phyloP scores from a whole-genome alignment of 1,284 basidiomycete species.

The Malassezia slooffiae region DNA sequence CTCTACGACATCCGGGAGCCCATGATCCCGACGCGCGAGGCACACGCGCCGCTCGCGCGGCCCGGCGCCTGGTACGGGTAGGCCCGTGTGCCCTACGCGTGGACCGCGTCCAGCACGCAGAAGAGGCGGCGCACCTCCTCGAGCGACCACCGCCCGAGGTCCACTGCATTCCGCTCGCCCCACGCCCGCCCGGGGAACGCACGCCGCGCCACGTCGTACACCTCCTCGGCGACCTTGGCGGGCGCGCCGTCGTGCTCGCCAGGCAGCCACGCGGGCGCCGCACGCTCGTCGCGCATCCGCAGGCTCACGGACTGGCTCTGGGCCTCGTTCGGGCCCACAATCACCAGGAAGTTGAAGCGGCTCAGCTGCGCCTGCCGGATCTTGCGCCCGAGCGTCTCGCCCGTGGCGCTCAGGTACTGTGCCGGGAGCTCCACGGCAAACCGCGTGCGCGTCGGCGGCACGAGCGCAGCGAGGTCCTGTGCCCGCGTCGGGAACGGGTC shows the following conservation, averaged over 20 bases:
- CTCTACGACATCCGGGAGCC: constrained; percentile 61
- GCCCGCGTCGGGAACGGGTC: constrained; percentile 5
- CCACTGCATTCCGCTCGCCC: neutral
- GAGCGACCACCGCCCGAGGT: constrained; percentile 21
- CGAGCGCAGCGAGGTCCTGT: constrained; percentile 2
- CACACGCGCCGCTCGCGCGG: neutral
- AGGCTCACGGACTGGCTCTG: constrained; percentile 26
- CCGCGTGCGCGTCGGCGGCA: constrained; percentile 11
- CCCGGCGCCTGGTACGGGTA: constrained; percentile 5
- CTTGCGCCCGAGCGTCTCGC: constrained; percentile 31
- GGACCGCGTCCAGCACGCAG: constrained; percentile 18
- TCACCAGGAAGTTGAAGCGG: constrained; percentile 36
- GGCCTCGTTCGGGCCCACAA: constrained; percentile 39
- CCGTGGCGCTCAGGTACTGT: constrained; percentile 15
- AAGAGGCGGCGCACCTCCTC: constrained; percentile 19
- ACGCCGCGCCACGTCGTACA: neutral
- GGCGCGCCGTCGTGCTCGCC: neutral
- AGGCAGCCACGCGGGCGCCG: constrained; percentile 6
- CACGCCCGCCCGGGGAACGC: constrained; percentile 5
- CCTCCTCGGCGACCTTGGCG: constrained; percentile 4
- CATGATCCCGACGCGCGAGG: constrained; percentile 46
- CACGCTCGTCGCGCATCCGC: constrained; percentile 21
- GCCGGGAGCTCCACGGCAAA: constrained; percentile 38
- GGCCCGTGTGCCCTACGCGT: neutral
- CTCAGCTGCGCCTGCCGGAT: constrained; percentile 30